Conservation (phyloP, 1,284 basidiomycete genomes). For the Rhodotorula sp. region DNA sequence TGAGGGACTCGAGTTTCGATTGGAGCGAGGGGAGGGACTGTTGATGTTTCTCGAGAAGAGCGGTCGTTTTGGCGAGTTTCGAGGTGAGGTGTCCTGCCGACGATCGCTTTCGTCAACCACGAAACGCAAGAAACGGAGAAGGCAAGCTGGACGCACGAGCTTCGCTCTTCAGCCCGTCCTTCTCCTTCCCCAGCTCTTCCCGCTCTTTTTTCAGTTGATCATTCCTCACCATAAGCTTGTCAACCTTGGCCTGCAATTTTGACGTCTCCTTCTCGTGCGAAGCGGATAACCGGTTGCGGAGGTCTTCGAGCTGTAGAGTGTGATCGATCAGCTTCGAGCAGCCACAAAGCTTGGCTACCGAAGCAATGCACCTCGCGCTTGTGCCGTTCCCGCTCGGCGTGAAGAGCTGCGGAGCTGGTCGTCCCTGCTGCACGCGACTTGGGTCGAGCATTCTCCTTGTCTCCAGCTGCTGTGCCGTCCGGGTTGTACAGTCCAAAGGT, state of each 20-base stretch:
- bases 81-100: conserved; percentile 29
- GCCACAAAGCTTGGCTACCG: no score
- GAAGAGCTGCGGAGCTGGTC: not conserved
- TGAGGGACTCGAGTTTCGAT: conserved; percentile 26
- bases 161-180: conserved; percentile 24
- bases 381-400: conserved; percentile 19
- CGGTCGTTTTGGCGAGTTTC: conserved; percentile 21
- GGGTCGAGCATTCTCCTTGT: conserved; percentile 30
- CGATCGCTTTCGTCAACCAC: no score
- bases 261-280: conserved; percentile 27
- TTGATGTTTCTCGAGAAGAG: conserved; percentile 31
- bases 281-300: conserved; percentile 11
- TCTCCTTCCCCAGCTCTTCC: conserved; percentile 18
- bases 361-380: conserved; percentile 19
- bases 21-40: conserved; percentile 32
- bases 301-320: conserved; percentile 31
- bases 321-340: not conserved
- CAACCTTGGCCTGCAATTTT: conserved; percentile 25
- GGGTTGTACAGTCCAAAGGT: conserved; percentile 31
- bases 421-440: conserved; percentile 9
- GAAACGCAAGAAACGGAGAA: no score
- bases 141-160: conserved; percentile 16
- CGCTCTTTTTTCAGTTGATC: conserved; percentile 18
- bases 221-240: conserved; percentile 4
- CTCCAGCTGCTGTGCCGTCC: not conserved